Conservation (phyloP, 2,329 filamentous ascomycete genomes). For the Sporothrix euskadiensis region DNA sequence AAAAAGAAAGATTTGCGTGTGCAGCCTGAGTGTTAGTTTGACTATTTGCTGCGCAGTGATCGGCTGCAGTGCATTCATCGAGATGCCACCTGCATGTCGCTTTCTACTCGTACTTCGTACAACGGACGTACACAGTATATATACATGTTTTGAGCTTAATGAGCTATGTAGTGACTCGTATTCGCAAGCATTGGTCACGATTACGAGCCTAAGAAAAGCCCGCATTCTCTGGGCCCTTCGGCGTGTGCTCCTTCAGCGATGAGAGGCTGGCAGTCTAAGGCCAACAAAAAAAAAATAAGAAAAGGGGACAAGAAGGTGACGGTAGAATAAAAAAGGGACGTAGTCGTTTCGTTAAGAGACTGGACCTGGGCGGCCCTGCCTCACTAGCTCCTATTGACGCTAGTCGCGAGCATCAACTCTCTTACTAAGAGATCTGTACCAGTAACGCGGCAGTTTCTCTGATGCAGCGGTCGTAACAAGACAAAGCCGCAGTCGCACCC, state of each 20-base stretch:
- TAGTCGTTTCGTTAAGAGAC: background rate
- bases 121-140: background rate
- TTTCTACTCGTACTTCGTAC: background rate
- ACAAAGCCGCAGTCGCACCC: background rate
- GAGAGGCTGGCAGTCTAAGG: background rate
- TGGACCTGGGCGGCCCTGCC: background rate
- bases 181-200: background rate
- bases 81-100: background rate
- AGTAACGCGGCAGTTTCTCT: background rate
- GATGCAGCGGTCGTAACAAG: background rate
- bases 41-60: background rate
- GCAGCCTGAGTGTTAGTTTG: background rate
- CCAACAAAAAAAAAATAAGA: background rate
- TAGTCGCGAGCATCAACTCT: background rate
- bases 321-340: background rate
- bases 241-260: background rate
- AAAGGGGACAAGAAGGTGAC: background rate
- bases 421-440: slow-evolving; percentile 1
- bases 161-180: background rate
- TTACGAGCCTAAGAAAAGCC: background rate
- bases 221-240: background rate
- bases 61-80: slow-evolving; percentile 4
- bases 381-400: slow-evolving; percentile 11
- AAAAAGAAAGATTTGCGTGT: background rate
- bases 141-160: background rate